Percentiles rank a stretch among this genome's conserved stretches.
phyloP scores from a whole-genome alignment of 78 protist species.

The Mantamonas sphyraenae region DNA sequence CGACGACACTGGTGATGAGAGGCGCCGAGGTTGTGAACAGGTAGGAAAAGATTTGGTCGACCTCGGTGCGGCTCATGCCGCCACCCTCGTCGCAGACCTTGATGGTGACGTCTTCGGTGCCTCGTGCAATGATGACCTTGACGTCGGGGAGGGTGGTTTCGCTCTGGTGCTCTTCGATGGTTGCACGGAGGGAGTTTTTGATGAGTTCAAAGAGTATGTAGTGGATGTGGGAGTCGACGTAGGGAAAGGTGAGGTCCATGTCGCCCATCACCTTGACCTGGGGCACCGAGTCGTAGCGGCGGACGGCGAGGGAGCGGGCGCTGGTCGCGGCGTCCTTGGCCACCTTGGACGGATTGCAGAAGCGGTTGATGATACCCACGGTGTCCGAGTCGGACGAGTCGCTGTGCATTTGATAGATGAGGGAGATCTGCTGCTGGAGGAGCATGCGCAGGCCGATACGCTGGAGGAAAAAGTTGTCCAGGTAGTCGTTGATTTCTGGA shows the following conservation, averaged over 20 bases:
- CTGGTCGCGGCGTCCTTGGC: neutral
- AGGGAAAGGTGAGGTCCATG: neutral
- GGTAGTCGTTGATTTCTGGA: too few species aligned
- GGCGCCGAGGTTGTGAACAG: slow-evolving; percentile 36
- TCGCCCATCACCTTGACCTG: neutral
- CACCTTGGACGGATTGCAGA: neutral
- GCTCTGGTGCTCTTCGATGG: slow-evolving; percentile 18
- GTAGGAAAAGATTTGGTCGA: slow-evolving; percentile 19
- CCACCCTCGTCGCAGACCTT: slow-evolving; percentile 35
- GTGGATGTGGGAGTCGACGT: slow-evolving; percentile 29
- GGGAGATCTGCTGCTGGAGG: slow-evolving; percentile 31
- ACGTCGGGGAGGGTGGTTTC: neutral
- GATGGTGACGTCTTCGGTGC: slow-evolving; percentile 25
- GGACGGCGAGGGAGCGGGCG: slow-evolving; percentile 5
- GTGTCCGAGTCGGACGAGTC: too few species aligned
- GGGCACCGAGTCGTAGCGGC: slow-evolving; percentile 10
- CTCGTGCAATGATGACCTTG: slow-evolving; percentile 15
- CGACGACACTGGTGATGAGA: too few species aligned
- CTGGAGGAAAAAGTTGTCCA: slow-evolving; percentile 7
- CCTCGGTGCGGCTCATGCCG: slow-evolving; percentile 23
- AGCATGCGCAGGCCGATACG: slow-evolving; percentile 32
- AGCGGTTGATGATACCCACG: slow-evolving; percentile 16
- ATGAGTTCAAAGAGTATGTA: slow-evolving; percentile 36
- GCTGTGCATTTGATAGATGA: too few species aligned
- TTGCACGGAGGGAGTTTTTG: slow-evolving; percentile 24